A percentile compares a stretch with the other conserved stretches of the same genome.
These are phyloP conservation scores for Volvox reticuliferus DNA, from an alignment of 139 green algal genomes.

Conservation along the genomic window DNA sequence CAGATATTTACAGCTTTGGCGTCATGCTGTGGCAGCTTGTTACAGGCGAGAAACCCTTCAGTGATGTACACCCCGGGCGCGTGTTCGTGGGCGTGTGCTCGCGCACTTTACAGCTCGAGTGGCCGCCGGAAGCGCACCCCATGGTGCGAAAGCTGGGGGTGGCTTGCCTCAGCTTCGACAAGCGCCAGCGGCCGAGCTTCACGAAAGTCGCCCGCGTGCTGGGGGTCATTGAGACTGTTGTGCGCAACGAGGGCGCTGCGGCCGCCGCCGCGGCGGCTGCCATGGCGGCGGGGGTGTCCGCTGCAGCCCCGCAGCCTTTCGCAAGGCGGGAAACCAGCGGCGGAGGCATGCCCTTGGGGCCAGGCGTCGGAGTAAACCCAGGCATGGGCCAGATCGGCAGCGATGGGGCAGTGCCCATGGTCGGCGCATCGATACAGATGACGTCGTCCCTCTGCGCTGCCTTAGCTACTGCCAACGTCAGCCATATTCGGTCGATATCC, in stretches of 20 bases:
- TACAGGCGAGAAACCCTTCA: conserved; percentile 37
- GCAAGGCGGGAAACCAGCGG: no score
- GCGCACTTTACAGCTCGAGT: conserved; percentile 41
- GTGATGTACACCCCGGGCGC: conserved; percentile 46
- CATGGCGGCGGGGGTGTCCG: background rate
- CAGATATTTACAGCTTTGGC: conserved; percentile 37
- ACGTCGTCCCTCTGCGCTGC: background rate
- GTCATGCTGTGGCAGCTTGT: conserved; percentile 51
- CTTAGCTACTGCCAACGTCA: no score
- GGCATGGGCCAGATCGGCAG: no score
- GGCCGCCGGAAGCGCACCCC: conserved; percentile 31
- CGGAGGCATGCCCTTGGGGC: no score
- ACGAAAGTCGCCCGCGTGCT: conserved; percentile 25
- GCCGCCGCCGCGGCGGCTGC: background rate
- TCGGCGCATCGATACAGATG: background rate
- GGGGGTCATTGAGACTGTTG: conserved; percentile 33
- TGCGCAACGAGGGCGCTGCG: conserved; percentile 19
- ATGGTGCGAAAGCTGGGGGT: conserved; percentile 48
- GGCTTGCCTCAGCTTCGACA: conserved; percentile 42
- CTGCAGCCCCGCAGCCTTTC: no score
- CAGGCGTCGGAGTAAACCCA: no score
- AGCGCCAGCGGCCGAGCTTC: conserved; percentile 38
- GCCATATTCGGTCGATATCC: no score
- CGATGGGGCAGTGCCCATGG: background rate
- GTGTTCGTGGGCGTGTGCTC: conserved; percentile 49